These are phyloP conservation scores for Calophaca sinica DNA, from an alignment of 306 rosid genomes.

Conservation along the genomic window DNA sequence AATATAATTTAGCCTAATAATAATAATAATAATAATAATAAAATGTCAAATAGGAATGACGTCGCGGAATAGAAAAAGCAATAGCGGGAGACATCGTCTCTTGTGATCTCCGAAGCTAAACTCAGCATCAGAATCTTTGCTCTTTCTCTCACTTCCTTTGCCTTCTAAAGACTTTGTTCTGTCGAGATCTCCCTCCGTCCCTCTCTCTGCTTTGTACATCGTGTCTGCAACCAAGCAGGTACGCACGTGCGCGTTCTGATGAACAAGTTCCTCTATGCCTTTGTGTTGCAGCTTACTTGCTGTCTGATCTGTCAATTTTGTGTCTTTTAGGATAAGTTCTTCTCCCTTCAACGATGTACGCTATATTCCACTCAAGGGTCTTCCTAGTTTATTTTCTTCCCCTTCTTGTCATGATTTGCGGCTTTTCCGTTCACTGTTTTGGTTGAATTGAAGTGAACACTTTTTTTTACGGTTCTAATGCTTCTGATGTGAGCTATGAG, in stretches of 20 bases:
- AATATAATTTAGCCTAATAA: no score
- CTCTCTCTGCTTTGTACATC: slow-evolving; percentile 47
- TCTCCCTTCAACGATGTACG: slow-evolving; percentile 18
- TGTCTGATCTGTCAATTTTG: slow-evolving; percentile 55
- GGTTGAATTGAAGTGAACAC: neutral
- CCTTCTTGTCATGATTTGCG: slow-evolving; percentile 17
- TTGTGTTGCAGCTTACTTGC: slow-evolving; percentile 27
- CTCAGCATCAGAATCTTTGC: slow-evolving; percentile 48
- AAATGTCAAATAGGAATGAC: neutral
- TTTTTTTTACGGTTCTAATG: neutral
- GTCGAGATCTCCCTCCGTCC: slow-evolving; percentile 38
- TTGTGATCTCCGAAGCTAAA: no score
- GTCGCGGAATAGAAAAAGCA: slow-evolving; percentile 21
- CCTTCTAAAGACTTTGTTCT: slow-evolving; percentile 15
- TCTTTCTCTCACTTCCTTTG: slow-evolving; percentile 40
- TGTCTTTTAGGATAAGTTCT: slow-evolving; percentile 15
- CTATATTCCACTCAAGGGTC: neutral
- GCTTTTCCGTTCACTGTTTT: slow-evolving; percentile 19
- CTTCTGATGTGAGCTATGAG: slow-evolving; percentile 9
- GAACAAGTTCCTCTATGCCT: neutral
- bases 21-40: no score
- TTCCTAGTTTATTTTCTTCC: slow-evolving; percentile 13
- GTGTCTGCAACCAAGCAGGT: slow-evolving; percentile 53
- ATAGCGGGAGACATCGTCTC: slow-evolving; percentile 41
- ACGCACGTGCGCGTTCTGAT: slow-evolving; percentile 27